Percentiles rank a stretch among this genome's conserved stretches.
Evolutionary conservation across 2,329 filamentous ascomycete species (phyloP).

Genomic region (Fusarium tuaranense): DNA sequence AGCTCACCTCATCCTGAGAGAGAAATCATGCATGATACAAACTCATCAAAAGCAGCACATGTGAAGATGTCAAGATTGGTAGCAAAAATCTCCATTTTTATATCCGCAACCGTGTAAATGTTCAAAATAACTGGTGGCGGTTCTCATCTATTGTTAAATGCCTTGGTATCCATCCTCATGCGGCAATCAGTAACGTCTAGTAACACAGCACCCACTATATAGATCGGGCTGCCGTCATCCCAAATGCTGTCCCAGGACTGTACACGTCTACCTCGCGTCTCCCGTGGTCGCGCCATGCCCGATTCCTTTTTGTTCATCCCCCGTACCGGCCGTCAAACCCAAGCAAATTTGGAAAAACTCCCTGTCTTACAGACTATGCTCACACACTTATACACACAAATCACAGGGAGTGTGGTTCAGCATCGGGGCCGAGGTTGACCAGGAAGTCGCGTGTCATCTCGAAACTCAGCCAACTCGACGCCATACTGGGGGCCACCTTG

Average conservation of each 20-base stretch:
- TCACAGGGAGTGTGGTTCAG: slow-evolving; percentile 44
- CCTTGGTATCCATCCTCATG: slow-evolving; percentile 21
- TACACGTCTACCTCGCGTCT: slow-evolving; percentile 31
- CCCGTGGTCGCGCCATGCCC: slow-evolving; percentile 22
- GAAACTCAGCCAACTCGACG: slow-evolving; percentile 97
- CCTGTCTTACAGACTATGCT: slow-evolving; percentile 32
- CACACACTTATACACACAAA: slow-evolving; percentile 30
- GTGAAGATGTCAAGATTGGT: not conserved
- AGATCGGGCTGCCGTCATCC: slow-evolving; percentile 5
- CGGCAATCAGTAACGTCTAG: slow-evolving; percentile 16
- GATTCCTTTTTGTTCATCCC: slow-evolving; percentile 15
- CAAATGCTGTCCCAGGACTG: slow-evolving; percentile 19
- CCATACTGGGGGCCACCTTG: slow-evolving; percentile 98
- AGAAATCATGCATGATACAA: not conserved
- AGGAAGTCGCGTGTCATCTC: slow-evolving; percentile 93
- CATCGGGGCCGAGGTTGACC: slow-evolving; percentile 67
- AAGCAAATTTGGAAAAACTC: slow-evolving; percentile 4
- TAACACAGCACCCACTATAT: slow-evolving; percentile 10
- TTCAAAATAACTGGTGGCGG: not conserved
- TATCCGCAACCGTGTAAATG: not conserved
- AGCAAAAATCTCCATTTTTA: not conserved
- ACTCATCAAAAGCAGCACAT: not conserved
- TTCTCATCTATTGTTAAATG: slow-evolving; percentile 38
- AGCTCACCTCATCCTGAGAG: not conserved
- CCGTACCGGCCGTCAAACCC: slow-evolving; percentile 8